Evolutionary conservation across 108 stramenopile species (phyloP).

Genomic region (Nitzschia sp.): DNA sequence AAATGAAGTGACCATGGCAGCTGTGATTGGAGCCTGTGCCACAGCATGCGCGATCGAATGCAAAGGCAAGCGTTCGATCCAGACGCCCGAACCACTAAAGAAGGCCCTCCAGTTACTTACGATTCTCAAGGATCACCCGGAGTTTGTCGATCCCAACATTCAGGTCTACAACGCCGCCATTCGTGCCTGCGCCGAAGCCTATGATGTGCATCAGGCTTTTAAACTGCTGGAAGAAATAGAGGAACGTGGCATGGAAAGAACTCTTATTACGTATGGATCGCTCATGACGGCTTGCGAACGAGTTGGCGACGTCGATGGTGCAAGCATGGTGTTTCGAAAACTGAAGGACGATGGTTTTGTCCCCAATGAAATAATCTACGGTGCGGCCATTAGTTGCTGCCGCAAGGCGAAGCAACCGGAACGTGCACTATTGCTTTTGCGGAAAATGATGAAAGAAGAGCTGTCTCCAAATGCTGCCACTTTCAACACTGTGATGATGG

Average conservation of each 20-base stretch:
- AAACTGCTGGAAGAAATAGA: conserved; percentile 52
- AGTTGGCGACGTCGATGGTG: conserved; percentile 58
- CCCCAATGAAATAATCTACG: conserved; percentile 82
- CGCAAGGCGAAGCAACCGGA: conserved; percentile 68
- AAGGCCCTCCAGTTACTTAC: conserved; percentile 69
- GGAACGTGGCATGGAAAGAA: conserved; percentile 53
- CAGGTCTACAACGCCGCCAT: conserved; percentile 86
- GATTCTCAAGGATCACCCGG: conserved; percentile 60
- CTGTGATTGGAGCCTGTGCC: conserved; percentile 76
- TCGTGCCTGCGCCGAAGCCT: conserved; percentile 78
- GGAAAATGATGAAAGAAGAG: conserved; percentile 76
- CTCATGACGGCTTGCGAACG: conserved; percentile 87
- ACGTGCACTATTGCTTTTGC: conserved; percentile 60
- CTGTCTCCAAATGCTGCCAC: conserved; percentile 78
- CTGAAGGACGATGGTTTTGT: conserved; percentile 54
- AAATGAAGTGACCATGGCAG: conserved; percentile 75
- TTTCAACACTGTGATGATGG: conserved; percentile 78
- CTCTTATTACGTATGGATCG: conserved; percentile 74
- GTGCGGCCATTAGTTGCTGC: conserved; percentile 82
- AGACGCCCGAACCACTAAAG: conserved; percentile 41
- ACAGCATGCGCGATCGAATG: conserved; percentile 55
- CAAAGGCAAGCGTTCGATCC: conserved; percentile 22
- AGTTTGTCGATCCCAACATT: conserved; percentile 69
- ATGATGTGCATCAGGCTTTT: conserved; percentile 66
- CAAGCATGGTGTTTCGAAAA: conserved; percentile 64